Conservation (phyloP, 2,329 filamentous ascomycete species). For the Neoscytalidium dimidiatum region DNA sequence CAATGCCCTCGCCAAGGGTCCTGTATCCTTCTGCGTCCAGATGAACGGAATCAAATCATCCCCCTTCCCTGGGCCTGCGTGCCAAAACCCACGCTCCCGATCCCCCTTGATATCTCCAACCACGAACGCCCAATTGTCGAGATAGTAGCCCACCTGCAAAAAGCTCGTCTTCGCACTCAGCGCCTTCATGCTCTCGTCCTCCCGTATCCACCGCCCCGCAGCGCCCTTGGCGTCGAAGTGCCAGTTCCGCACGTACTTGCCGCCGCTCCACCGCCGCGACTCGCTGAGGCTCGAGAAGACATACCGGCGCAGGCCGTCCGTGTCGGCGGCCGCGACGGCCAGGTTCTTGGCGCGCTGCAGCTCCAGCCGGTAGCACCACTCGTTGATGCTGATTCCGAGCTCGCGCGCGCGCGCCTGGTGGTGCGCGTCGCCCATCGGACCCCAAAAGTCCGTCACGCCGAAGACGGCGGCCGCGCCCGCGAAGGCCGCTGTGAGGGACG, state of each 20-base stretch:
- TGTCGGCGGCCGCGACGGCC: not conserved
- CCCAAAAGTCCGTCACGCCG: constrained; percentile 37
- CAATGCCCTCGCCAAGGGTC: not conserved
- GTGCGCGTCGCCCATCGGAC: not conserved
- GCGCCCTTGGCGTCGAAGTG: not conserved
- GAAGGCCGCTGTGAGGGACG: constrained; percentile 38
- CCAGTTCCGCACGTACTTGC: not conserved
- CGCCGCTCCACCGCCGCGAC: not conserved
- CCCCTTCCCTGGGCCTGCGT: constrained; percentile 24
- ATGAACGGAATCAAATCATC: constrained; percentile 39
- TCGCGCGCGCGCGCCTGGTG: not conserved
- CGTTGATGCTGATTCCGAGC: not conserved
- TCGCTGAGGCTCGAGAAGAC: not conserved
- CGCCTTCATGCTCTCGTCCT: not conserved
- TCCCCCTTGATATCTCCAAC: no score
- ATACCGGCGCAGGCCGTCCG: not conserved
- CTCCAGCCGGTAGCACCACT: not conserved
- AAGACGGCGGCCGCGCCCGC: constrained; percentile 42
- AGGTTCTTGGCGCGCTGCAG: not conserved
- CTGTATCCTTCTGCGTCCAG: constrained; percentile 17
- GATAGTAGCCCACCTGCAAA: not conserved
- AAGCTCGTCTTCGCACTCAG: not conserved
- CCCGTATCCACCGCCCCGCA: not conserved
- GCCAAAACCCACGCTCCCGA: not conserved
- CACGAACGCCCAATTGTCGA: not conserved